Evolutionary conservation across 2,329 filamentous ascomycete species (phyloP).

Genomic region (Bisporella sp.): DNA sequence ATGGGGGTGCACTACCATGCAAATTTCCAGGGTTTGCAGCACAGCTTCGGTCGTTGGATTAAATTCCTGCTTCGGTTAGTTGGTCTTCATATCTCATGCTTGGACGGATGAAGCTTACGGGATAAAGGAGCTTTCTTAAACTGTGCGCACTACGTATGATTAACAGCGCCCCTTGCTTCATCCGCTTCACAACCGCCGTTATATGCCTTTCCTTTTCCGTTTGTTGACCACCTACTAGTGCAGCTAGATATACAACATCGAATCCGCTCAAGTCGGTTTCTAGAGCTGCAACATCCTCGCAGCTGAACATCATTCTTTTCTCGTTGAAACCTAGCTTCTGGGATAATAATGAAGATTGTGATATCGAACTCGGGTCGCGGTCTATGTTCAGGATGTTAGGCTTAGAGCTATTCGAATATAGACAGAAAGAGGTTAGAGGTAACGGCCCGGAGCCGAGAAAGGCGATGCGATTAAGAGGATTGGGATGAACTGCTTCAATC

Average conservation of each 20-base stretch:
- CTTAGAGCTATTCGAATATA: slow-evolving; percentile 22
- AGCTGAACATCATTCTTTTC: slow-evolving; percentile 31
- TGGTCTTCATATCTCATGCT: neutral
- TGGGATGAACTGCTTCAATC: slow-evolving; percentile 29
- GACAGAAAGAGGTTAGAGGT: slow-evolving; percentile 40
- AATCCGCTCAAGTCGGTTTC: slow-evolving; percentile 25
- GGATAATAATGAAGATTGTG: slow-evolving; percentile 26
- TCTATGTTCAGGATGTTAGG: slow-evolving; percentile 35
- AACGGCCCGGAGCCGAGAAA: slow-evolving; percentile 45
- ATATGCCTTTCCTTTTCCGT: slow-evolving; percentile 35
- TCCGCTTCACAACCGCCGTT: slow-evolving; percentile 27
- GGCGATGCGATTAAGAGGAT: slow-evolving; percentile 30
- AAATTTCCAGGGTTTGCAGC: slow-evolving; percentile 30
- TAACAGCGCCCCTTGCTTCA: slow-evolving; percentile 37
- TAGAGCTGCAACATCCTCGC: slow-evolving; percentile 26
- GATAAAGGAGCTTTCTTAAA: slow-evolving; percentile 39
- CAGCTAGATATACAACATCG: slow-evolving; percentile 43
- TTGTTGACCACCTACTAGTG: slow-evolving; percentile 39
- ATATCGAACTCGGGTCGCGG: slow-evolving; percentile 29
- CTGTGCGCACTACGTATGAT: slow-evolving; percentile 39
- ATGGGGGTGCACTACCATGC: slow-evolving; percentile 40
- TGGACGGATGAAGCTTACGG: slow-evolving; percentile 24
- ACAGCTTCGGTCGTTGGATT: slow-evolving; percentile 31
- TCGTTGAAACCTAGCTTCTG: slow-evolving; percentile 24
- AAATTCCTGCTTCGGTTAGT: slow-evolving; percentile 25